Evolutionary conservation across 345 rosid genomes (phyloP), one percentile per base, ranked within the genome.

Genomic region (Eucalyptus lansdowneana): DNA sequence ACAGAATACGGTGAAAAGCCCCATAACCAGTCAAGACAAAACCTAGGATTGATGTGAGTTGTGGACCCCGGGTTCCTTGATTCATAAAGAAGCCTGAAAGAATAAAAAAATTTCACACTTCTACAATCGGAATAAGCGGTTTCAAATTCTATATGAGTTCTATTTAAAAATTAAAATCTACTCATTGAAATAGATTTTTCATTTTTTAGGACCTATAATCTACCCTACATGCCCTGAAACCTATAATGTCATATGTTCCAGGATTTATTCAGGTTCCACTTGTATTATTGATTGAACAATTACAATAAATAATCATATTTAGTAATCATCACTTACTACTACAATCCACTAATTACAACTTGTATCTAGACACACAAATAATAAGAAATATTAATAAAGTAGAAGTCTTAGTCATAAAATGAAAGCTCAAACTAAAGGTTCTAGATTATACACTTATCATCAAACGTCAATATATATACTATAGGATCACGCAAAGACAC

Each of bases 241-340:
- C 0, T 19, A 19, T 3, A 53, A 1, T 19, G 2, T 8, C 2
- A 7, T 1, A 53, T 53, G 24, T 53, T 53, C 1, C 4, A 19
- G 0, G 24, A 53, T 1, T 5, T 53, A 53, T 0, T 53, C 1
- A 1, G 1, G 1, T 53, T 53, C 0, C 0, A 53, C 0, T 8
- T 53, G 10, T 53, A 53, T 53, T 53, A 53, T 53, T 53, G 1
- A 53, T 53, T 53, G 5, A 53, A 53, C 0, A 2, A 53, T 53
- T 53, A 3, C 2, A 53, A 0, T 53, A 19, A 53, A 53, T 53
- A 2, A 53, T 53, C 24, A 19, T 1, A 19, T 19, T 53, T 53
- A 53, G 4, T 53, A 0, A 53, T 19, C 5, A 53, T 53, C 56
- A 53, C 1, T 53, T 53, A 53, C 0, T 53, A 53, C 0, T 19